Percentiles rank a stretch among this genome's conserved stretches.
These are phyloP conservation scores for rapeseed (Brassica napus) DNA, from an alignment of 345 rosid genomes.

Conservation along the genomic window Da-Ae NC_063451.1:22485001-22485500, in stretches of 20 bases:
- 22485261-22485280: neutral
- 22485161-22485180: neutral
- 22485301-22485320: slow-evolving; percentile 31
- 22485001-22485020: slow-evolving; percentile 77
- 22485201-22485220: neutral
- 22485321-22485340: slow-evolving; percentile 12
- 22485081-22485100: neutral
- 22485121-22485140: neutral
- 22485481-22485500: neutral
- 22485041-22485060: neutral
- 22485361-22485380: slow-evolving; percentile 9
- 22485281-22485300: neutral
- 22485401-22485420: slow-evolving; percentile 1
- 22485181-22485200: slow-evolving; percentile 5
- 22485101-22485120: slow-evolving; percentile 15
- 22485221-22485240: slow-evolving; percentile 9
- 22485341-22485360: slow-evolving; percentile 5
- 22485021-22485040: neutral
- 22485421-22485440: neutral
- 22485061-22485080: slow-evolving; percentile 5
- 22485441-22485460: slow-evolving; percentile 18
- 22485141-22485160: neutral
- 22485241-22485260: slow-evolving; percentile 4
- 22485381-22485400: slow-evolving; percentile 2
- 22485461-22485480: neutral